phyloP scores from a whole-genome alignment of 106 monocot genomes.

The Posidonia australis region DNA sequence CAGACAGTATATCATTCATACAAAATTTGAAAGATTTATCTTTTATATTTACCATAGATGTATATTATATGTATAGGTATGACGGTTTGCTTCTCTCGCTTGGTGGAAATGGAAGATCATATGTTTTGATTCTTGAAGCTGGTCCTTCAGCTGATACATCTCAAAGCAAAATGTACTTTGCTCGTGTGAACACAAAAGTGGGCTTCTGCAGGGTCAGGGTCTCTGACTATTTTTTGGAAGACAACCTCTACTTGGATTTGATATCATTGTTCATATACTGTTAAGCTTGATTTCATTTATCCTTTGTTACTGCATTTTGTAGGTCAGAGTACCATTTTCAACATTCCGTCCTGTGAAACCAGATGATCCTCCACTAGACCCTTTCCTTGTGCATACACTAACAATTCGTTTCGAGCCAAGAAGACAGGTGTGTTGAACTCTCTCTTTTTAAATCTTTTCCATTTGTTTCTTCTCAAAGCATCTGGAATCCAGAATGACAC shows the following conservation, averaged over 20 bases:
- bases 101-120: constrained; percentile 97
- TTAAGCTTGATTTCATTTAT: background rate
- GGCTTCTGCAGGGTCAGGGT: constrained; percentile 86
- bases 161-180: constrained; percentile 90
- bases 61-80: constrained; percentile 13
- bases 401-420: constrained; percentile 94
- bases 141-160: constrained; percentile 81
- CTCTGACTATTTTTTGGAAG: background rate
- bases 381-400: constrained; percentile 90
- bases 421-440: constrained; percentile 44
- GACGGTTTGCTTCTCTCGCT: constrained; percentile 86
- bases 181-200: constrained; percentile 85
- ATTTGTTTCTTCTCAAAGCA: background rate
- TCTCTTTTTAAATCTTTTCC: background rate
- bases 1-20: too few species aligned
- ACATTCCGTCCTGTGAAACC: constrained; percentile 92
- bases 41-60: background rate
- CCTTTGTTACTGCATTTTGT: constrained; percentile 16
- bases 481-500: background rate
- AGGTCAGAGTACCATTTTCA: constrained; percentile 97
- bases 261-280: background rate
- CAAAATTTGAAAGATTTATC: constrained; percentile 1
- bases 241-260: background rate
- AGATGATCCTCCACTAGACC: constrained; percentile 92
- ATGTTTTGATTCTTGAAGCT: constrained; percentile 80